Percentiles rank a stretch among this genome's conserved stretches.
These are phyloP conservation scores for Ophiostoma triangulosporum DNA, from an alignment of 2,329 filamentous ascomycete genomes.

Conservation along the genomic window DNA sequence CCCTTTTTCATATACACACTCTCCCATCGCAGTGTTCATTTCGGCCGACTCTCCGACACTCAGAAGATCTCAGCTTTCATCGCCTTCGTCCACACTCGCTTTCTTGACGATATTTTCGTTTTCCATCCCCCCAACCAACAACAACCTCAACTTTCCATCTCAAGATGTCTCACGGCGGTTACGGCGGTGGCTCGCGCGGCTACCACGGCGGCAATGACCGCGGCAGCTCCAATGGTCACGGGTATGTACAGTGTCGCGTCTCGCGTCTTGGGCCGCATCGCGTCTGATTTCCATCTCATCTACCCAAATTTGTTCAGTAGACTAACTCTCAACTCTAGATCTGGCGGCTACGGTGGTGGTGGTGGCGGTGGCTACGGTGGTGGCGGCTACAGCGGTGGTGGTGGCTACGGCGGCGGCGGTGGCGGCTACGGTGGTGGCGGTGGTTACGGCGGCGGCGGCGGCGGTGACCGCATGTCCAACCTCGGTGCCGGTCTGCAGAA, in stretches of 20 bases:
- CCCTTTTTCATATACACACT: neutral
- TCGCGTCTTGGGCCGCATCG: neutral
- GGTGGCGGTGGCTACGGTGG: slow-evolving; percentile 20
- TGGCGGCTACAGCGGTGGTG: slow-evolving; percentile 27
- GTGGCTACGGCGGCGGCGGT: neutral
- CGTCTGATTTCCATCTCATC: neutral
- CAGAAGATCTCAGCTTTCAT: neutral
- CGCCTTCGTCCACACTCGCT: neutral
- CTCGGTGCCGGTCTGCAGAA: slow-evolving; percentile 79
- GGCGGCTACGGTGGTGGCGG: slow-evolving; percentile 25
- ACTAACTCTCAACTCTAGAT: slow-evolving; percentile 2
- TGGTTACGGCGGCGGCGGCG: slow-evolving; percentile 24
- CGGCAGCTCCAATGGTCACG: slow-evolving; percentile 19
- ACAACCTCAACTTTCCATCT: neutral
- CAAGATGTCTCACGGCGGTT: slow-evolving; percentile 28
- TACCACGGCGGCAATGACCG: slow-evolving; percentile 27
- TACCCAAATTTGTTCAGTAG: neutral
- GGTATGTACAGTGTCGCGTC: neutral
- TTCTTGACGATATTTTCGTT: neutral
- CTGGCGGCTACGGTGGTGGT: slow-evolving; percentile 25
- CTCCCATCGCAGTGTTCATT: neutral
- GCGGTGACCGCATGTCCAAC: slow-evolving; percentile 87
- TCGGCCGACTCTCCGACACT: neutral
- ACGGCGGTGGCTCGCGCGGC: slow-evolving; percentile 25
- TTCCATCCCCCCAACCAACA: neutral